Conservation (phyloP, 192 early-diverging fungal genomes). For the Gaertneriomyces sp. region DNA sequence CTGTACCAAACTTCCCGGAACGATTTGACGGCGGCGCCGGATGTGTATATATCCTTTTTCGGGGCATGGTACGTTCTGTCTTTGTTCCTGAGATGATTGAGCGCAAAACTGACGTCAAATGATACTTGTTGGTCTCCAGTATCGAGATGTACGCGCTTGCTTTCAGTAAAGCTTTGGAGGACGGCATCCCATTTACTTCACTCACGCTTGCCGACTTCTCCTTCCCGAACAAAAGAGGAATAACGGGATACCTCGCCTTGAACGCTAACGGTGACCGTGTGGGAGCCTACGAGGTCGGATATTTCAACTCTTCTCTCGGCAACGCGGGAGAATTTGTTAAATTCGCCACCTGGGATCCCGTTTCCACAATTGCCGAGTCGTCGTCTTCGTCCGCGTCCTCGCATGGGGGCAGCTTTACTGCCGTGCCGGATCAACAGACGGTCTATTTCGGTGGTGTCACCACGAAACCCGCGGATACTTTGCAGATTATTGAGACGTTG, state of each 20-base stretch:
- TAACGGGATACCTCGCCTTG: background rate
- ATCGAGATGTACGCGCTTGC: no score
- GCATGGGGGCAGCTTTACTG: background rate
- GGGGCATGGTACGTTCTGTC: no score
- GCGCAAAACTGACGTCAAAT: no score
- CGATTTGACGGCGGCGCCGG: background rate
- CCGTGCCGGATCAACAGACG: no score
- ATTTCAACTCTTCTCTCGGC: background rate
- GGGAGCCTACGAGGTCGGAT: background rate
- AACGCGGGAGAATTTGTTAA: no score
- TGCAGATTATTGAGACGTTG: background rate
- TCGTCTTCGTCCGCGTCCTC: background rate
- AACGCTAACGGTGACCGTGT: constrained; percentile 5
- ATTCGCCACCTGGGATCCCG: no score
- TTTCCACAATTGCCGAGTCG: background rate
- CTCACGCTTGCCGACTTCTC: background rate
- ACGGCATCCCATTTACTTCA: background rate
- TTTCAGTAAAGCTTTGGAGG: background rate
- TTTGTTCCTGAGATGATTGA: no score
- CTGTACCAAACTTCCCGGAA: background rate
- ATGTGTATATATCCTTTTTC: background rate
- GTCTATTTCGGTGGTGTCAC: constrained; percentile 1
- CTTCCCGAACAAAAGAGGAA: background rate
- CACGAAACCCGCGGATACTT: constrained; percentile 1
- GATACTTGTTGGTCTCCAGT: no score